Evolutionary conservation across 1,284 basidiomycete genomes (phyloP), one percentile per base, ranked within the genome.

Genomic region (Mycocalia duriaeana): DNA sequence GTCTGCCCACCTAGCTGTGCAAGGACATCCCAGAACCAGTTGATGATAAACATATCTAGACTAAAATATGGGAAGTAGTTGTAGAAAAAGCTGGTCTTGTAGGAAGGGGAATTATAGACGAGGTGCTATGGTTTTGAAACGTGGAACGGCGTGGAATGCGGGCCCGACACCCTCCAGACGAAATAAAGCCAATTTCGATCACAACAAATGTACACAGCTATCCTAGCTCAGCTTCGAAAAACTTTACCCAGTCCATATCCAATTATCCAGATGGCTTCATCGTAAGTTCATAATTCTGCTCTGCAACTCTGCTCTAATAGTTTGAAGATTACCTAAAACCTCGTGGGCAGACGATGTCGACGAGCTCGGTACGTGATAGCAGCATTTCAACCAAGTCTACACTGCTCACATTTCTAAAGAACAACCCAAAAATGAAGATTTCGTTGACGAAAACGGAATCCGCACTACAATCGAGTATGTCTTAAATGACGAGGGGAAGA

Each of bases 21-120:
- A 59, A 96, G 88, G 53, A 95, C 73, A 64, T 96, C 93, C 89
- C 89, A 94, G 71, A 95, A 92, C 91, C 92, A 95, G 74, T 91
- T 89, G 65, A 92, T 66, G 58, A 91, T 89, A 70, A 87, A 91
- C 90, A 92, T 92, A 64, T 57, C 63, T 52, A 56, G 54, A n/a
- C n/a, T n/a, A n/a, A n/a, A n/a, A n/a, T n/a, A 44, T 41, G 47
- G 38, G 46, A 46, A 44, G 55, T 47, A 58, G 31, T 23, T 31
- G n/a, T 31, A n/a, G 28, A 31, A n/a, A 31, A n/a, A n/a, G n/a
- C n/a, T 31, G 28, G n/a, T 31, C 4, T 14, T 39, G 19, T 16
- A 20, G 14, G 37, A 39, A 20, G 50, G 36, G 25, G 36, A 45
- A 47, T 39, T 22, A 44, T 47, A 16, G 44, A 44, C 45, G 42